A percentile compares a stretch with the other conserved stretches of the same genome.
Evolutionary conservation across 352 stramenopile genomes (phyloP).

Genomic region (Phytophthora rubi): DNA sequence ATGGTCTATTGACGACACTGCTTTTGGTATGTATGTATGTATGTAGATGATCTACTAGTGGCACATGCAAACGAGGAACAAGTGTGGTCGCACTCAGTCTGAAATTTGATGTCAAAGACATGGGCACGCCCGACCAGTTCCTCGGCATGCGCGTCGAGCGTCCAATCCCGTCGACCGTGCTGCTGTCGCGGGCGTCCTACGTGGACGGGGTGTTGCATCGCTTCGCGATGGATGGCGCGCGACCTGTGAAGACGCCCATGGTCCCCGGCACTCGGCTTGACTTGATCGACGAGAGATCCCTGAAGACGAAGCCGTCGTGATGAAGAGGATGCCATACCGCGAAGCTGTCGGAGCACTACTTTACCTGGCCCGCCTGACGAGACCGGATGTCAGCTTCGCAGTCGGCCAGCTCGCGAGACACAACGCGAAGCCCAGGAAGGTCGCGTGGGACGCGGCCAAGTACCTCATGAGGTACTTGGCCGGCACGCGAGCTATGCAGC

Average conservation of each 20-base stretch:
- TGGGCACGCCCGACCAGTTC: neutral
- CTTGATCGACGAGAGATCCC: neutral
- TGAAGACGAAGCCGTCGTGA: neutral
- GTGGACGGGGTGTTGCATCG: neutral
- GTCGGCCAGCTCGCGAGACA: neutral
- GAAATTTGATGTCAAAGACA: neutral
- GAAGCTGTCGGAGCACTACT: neutral
- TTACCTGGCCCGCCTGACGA: neutral
- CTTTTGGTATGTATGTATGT: too few species aligned
- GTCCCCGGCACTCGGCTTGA: neutral
- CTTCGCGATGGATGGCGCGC: neutral
- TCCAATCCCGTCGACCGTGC: neutral
- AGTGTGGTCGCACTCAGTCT: too few species aligned
- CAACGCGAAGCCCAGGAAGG: neutral
- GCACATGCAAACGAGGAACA: too few species aligned
- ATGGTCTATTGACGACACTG: too few species aligned
- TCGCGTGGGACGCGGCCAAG: slow-evolving; percentile 4
- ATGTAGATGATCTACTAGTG: too few species aligned
- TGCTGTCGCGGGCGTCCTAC: neutral
- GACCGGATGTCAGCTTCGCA: neutral
- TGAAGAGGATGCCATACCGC: neutral
- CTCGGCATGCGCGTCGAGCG: neutral
- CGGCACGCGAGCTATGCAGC: neutral
- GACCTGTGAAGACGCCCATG: neutral
- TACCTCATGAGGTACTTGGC: neutral